A percentile compares a stretch with the other conserved stretches of the same genome.
These are phyloP conservation scores for Panicum virgatum DNA, from an alignment of 202 grass and related monocot genomes.

Conservation along the genomic window DNA sequence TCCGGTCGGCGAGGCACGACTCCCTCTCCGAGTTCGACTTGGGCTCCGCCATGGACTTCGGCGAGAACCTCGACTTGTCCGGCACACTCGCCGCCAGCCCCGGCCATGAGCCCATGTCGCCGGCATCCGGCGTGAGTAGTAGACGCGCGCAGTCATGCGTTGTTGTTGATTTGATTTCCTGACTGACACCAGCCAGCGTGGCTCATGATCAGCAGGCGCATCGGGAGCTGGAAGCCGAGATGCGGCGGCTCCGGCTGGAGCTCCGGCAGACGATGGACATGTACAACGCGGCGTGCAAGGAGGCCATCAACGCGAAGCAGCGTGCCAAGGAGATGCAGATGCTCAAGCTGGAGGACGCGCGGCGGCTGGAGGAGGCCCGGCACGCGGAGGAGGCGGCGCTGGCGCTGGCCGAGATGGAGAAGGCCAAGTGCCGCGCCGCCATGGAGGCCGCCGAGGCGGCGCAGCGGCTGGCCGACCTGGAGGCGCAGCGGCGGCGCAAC, in stretches of 20 bases:
- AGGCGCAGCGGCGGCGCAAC: slow-evolving; percentile 66
- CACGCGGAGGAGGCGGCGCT: slow-evolving; percentile 73
- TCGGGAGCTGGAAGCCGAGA: slow-evolving; percentile 69
- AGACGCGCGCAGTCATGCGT: too few species aligned
- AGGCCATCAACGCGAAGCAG: slow-evolving; percentile 79
- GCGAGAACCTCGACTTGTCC: slow-evolving; percentile 50
- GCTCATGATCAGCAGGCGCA: slow-evolving; percentile 32
- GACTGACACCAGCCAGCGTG: too few species aligned
- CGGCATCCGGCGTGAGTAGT: slow-evolving; percentile 32
- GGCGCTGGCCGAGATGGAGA: slow-evolving; percentile 73
- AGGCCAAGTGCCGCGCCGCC: slow-evolving; percentile 71
- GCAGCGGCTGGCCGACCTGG: slow-evolving; percentile 75
- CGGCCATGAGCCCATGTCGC: slow-evolving; percentile 45
- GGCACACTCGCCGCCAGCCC: slow-evolving; percentile 27
- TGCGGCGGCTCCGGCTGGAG: slow-evolving; percentile 82
- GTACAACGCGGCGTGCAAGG: slow-evolving; percentile 94
- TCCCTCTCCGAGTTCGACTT: slow-evolving; percentile 64
- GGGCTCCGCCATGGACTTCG: slow-evolving; percentile 59
- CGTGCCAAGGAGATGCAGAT: slow-evolving; percentile 74
- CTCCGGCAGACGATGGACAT: slow-evolving; percentile 97
- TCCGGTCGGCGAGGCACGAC: slow-evolving; percentile 34
- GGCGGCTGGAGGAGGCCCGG: slow-evolving; percentile 66
- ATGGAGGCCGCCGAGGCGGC: slow-evolving; percentile 83
- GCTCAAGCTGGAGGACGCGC: slow-evolving; percentile 71
- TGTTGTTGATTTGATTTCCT: too few species aligned